Evolutionary conservation across 495 filamentous ascomycete genomes (phyloP).

Genomic region (Staphylotrichum longicolle): DNA sequence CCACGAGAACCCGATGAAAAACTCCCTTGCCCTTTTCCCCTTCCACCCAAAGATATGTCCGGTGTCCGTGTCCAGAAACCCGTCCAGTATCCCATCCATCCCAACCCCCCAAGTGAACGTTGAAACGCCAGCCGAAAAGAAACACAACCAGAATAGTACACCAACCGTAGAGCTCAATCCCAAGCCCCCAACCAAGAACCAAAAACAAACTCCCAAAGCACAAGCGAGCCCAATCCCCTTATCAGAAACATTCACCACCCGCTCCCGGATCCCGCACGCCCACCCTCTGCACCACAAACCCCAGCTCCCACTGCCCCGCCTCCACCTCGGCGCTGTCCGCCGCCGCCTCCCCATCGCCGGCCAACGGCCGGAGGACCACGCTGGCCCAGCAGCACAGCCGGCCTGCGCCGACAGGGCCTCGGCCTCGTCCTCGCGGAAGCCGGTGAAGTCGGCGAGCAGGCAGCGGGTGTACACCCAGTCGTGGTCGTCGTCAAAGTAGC

Average conservation of each 20-base stretch:
- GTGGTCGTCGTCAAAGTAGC: constrained; percentile 32
- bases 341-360: background rate
- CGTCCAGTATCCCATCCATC: no score
- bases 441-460: constrained; percentile 31
- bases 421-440: constrained; percentile 27
- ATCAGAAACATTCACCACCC: constrained; percentile 21
- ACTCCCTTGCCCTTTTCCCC: no score
- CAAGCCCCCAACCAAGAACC: background rate
- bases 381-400: constrained; percentile 35
- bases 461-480: constrained; percentile 36
- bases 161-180: no score
- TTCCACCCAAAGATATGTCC: no score
- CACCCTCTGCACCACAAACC: constrained; percentile 18
- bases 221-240: background rate
- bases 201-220: background rate
- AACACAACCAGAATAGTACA: no score
- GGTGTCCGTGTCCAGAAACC: no score
- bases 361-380: constrained; percentile 17
- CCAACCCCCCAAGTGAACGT: no score
- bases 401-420: constrained; percentile 19
- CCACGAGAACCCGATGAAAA: no score
- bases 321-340: background rate
- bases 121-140: no score
- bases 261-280: constrained; percentile 16
- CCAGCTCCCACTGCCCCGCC: constrained; percentile 16